Base-by-base conservation (phyloP, 495 filamentous ascomycete genomes). In the Talaromyces liani region DNA sequence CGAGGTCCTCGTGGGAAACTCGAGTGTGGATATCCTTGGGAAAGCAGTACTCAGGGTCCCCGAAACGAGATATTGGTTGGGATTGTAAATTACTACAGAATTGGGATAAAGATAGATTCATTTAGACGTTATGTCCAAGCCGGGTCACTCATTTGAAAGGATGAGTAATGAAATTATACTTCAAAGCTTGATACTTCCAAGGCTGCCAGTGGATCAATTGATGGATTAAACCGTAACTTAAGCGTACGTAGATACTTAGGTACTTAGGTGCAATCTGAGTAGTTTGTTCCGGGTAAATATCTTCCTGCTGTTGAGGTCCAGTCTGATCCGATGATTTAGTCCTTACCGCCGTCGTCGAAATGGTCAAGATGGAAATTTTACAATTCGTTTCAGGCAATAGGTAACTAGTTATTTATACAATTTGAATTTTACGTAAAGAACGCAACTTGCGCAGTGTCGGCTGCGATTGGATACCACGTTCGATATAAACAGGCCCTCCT, bases 1-100 rank as follows among this genome's bases (percentile, higher is more conserved):
- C 69, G 77, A 85, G 58, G 83, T 88, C 14, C 64, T 88, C 65
- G 80, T 92, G 65, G 72, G 71, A 53, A 79, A 73, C 18, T 86
- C 83, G 34, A 79, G 73, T 18, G 68, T 69, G 34, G 71, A 71
- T 16, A 73, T 70, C 12, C 61, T 72, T 14, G 65, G 80, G 12
- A 76, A 66, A 65, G 76, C 72, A 7, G 64, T 56, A 1, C 84
- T 84, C 64, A 69, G 65, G 58, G 73, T 84, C n/a, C 61, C 64
- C 27, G 69, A 67, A 22, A 78, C 82, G 12, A 58, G 54, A 18
- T 70, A 71, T 65, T 74, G 72, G 72, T 63, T 60, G 41, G 72
- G 72, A 33, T 64, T 74, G 1, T 74, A 68, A 54, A 49, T 39
- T 5, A 7, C 4, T 54, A 12, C 24, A 54, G 22, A 24, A 22